Conservation (phyloP, 2,329 filamentous ascomycete species). For the Magnaporthiopsis incrustans region DNA sequence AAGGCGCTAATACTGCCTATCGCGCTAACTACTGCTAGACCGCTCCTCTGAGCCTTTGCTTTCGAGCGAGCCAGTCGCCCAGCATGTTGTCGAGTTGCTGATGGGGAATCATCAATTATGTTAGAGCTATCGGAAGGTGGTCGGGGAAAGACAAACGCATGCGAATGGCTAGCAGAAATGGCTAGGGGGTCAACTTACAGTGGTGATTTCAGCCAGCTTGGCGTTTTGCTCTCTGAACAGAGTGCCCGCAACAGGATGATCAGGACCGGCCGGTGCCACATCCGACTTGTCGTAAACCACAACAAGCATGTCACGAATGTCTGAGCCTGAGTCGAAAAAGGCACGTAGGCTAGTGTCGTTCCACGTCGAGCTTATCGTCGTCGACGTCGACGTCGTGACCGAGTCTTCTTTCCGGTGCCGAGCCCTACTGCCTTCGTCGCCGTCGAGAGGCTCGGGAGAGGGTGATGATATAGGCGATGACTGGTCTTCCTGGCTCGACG, state of each 20-base stretch:
- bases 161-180: neutral
- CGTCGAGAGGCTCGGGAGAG: slow-evolving; percentile 51
- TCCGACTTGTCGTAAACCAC: slow-evolving; percentile 91
- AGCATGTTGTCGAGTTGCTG: slow-evolving; percentile 81
- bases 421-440: slow-evolving; percentile 30
- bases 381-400: slow-evolving; percentile 45
- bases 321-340: slow-evolving; percentile 84
- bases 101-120: slow-evolving; percentile 14
- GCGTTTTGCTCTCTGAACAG: slow-evolving; percentile 84
- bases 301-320: slow-evolving; percentile 81
- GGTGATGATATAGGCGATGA: slow-evolving; percentile 57
- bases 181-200: slow-evolving; percentile 36
- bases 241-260: slow-evolving; percentile 74
- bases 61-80: slow-evolving; percentile 68
- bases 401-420: slow-evolving; percentile 37
- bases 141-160: neutral
- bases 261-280: slow-evolving; percentile 67
- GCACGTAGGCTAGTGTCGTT: slow-evolving; percentile 77
- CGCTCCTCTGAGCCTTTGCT: slow-evolving; percentile 52
- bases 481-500: slow-evolving; percentile 57
- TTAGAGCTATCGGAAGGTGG: slow-evolving; percentile 5
- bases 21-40: slow-evolving; percentile 21
- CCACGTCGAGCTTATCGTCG: slow-evolving; percentile 61
- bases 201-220: slow-evolving; percentile 78
- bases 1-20: neutral